A percentile compares a stretch with the other conserved stretches of the same genome.
Conservation (phyloP, 345 rosid species). For the Dimocarpus longan region DNA sequence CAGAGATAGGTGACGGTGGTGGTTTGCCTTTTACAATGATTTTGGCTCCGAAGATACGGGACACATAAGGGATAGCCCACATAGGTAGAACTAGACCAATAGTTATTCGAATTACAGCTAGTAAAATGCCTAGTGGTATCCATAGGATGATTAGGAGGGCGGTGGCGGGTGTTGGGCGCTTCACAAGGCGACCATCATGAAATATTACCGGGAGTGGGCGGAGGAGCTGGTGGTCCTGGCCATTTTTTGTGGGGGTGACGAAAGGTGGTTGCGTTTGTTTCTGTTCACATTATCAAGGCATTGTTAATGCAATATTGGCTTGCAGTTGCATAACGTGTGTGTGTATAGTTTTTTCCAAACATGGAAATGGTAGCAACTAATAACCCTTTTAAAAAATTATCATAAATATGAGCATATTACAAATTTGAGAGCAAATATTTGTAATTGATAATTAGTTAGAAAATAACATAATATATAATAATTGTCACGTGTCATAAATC, state of each 20-base stretch:
- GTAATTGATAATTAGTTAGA: no score
- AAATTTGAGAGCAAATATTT: not conserved
- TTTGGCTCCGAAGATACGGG: slow-evolving; percentile 58
- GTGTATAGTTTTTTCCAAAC: no score
- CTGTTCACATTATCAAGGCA: slow-evolving; percentile 38
- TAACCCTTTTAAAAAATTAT: no score
- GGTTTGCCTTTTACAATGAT: slow-evolving; percentile 77
- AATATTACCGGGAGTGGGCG: slow-evolving; percentile 83
- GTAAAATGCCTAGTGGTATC: slow-evolving; percentile 78
- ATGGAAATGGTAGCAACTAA: no score
- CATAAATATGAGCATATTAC: no score
- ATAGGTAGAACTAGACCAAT: slow-evolving; percentile 63
- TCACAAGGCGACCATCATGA: slow-evolving; percentile 90
- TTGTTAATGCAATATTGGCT: not conserved
- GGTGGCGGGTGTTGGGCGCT: slow-evolving; percentile 71
- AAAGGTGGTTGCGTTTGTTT: slow-evolving; percentile 62
- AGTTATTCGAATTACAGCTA: slow-evolving; percentile 54
- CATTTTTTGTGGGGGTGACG: slow-evolving; percentile 23
- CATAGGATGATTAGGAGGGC: slow-evolving; percentile 75
- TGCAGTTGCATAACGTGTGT: no score
- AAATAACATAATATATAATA: no score
- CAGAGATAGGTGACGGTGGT: slow-evolving; percentile 45
- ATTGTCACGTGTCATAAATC: not conserved
- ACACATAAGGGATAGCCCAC: slow-evolving; percentile 56
- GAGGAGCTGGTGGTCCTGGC: slow-evolving; percentile 27